Percentiles rank a stretch among this genome's conserved stretches.
phyloP scores from a whole-genome alignment of 2,329 filamentous ascomycete genomes.

The Trichoderma endophyticum region DNA sequence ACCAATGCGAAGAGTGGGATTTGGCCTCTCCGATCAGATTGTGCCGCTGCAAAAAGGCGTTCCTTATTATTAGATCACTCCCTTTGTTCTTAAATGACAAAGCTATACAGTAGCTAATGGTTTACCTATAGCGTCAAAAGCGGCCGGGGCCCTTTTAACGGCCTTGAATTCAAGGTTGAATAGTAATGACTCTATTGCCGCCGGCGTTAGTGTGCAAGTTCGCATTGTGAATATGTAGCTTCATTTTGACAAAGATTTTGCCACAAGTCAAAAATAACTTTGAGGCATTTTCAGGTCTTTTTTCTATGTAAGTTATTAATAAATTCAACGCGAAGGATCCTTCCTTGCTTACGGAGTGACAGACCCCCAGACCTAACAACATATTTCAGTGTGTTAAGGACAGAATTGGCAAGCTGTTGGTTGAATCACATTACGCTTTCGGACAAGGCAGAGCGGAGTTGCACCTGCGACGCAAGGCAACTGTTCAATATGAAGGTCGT shows the following conservation, averaged over 20 bases:
- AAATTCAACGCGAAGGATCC: not conserved
- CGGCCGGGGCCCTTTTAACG: not conserved
- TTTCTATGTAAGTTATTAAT: not conserved
- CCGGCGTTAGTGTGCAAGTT: not conserved
- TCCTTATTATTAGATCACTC: not conserved
- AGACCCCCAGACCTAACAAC: not conserved
- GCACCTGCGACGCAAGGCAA: not conserved
- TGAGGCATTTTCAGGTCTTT: not conserved
- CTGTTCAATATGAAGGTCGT: not conserved
- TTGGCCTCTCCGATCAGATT: not conserved
- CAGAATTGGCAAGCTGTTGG: not conserved
- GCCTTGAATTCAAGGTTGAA: not conserved
- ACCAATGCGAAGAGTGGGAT: not conserved
- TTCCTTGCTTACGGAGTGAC: not conserved
- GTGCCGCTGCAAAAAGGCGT: not conserved
- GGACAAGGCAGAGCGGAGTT: not conserved
- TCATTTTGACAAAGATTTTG: not conserved
- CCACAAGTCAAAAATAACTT: not conserved
- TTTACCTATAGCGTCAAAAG: not conserved
- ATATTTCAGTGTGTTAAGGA: not conserved
- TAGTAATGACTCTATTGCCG: not conserved
- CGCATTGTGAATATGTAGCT: not conserved
- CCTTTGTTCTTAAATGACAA: not conserved
- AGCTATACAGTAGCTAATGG: too few relatives aligned
- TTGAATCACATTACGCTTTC: not conserved